A percentile compares a stretch with the other conserved stretches of the same genome.
Evolutionary conservation across 176 grass and related monocot species (phyloP).

Genomic region (Oryza australiensis): DNA sequence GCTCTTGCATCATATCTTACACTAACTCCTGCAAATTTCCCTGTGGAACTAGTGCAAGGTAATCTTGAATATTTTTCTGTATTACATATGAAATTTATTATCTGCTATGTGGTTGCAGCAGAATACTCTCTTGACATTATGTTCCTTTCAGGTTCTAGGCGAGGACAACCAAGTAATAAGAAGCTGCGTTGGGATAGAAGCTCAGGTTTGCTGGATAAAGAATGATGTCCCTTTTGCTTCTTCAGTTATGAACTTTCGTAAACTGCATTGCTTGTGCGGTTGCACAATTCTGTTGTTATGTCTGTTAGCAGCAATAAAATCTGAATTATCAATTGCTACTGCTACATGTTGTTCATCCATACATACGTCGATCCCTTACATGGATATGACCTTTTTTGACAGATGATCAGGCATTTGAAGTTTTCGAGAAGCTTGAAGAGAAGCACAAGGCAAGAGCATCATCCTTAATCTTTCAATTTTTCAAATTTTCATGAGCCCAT

Average conservation of each 20-base stretch:
- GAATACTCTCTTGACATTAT: background rate
- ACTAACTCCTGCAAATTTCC: conserved; percentile 57
- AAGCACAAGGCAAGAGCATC: conserved; percentile 34
- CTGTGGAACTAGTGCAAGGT: conserved; percentile 66
- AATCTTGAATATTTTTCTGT: conserved; percentile 8
- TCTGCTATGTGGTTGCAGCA: conserved; percentile 12
- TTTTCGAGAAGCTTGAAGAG: conserved; percentile 52
- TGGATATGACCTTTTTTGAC: conserved; percentile 2
- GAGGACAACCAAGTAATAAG: conserved; percentile 48
- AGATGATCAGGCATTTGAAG: conserved; percentile 38
- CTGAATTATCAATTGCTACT: background rate
- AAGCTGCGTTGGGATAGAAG: conserved; percentile 64
- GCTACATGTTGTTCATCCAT: background rate
- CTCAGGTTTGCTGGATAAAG: conserved; percentile 45
- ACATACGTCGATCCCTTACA: background rate
- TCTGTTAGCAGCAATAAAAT: background rate
- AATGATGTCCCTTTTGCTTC: background rate
- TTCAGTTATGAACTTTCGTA: background rate
- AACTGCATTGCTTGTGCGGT: background rate
- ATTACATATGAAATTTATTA: background rate
- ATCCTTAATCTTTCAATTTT: background rate
- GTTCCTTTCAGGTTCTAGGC: conserved; percentile 42
- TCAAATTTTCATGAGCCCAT: background rate
- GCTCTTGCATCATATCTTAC: conserved; percentile 55
- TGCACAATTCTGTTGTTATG: background rate